phyloP scores from a whole-genome alignment of 345 rosid genomes.

The Gossypium bickii region DNA sequence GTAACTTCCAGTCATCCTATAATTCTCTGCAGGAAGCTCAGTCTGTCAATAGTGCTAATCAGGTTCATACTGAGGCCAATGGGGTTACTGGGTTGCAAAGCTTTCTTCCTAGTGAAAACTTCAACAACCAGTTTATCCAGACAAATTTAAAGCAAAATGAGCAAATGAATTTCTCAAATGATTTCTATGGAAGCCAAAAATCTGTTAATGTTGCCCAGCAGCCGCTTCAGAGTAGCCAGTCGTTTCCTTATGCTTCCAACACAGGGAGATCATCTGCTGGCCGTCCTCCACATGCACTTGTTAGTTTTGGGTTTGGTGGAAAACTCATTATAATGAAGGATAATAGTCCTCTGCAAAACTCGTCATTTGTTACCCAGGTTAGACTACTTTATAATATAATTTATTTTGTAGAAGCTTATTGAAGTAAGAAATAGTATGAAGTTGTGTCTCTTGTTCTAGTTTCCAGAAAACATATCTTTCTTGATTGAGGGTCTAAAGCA shows the following conservation, averaged over 20 bases:
- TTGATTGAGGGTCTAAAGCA: background rate
- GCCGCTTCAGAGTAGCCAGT: conserved; percentile 51
- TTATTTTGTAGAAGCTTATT: background rate
- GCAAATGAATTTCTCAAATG: conserved; percentile 44
- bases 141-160: conserved; percentile 46
- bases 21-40: conserved; percentile 30
- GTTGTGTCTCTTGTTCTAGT: background rate
- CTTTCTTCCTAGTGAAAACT: conserved; percentile 39
- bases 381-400: conserved; percentile 4
- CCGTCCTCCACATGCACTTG: conserved; percentile 91
- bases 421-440: background rate
- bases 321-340: conserved; percentile 80
- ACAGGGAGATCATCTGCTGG: conserved; percentile 78
- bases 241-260: conserved; percentile 50
- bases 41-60: conserved; percentile 33
- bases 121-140: conserved; percentile 45
- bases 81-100: conserved; percentile 43
- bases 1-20: conserved; percentile 28
- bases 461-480: background rate
- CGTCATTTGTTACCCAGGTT: conserved; percentile 13
- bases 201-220: conserved; percentile 37
- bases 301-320: conserved; percentile 95
- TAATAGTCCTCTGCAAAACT: conserved; percentile 30
- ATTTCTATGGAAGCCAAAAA: conserved; percentile 46
- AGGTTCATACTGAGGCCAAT: conserved; percentile 44